Evolutionary conservation across 805 yeast species (phyloP).

Genomic region (Saitoella complicata): DNA sequence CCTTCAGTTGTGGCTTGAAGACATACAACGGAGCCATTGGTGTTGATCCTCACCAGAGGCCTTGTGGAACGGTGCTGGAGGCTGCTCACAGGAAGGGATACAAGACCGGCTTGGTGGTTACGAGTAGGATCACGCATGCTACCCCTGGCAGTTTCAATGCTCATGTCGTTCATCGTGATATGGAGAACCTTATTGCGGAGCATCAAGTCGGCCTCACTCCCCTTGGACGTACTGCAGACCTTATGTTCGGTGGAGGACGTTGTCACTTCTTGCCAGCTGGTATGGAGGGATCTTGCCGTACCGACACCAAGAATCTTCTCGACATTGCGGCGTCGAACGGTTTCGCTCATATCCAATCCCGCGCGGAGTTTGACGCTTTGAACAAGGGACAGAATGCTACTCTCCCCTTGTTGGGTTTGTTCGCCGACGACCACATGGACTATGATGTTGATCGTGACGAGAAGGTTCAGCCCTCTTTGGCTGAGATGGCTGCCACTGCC

Average conservation of each 20-base stretch:
- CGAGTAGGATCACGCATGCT: slow-evolving; percentile 85
- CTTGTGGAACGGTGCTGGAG: slow-evolving; percentile 80
- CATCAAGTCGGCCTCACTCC: slow-evolving; percentile 66
- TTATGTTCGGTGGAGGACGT: slow-evolving; percentile 71
- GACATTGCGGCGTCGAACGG: slow-evolving; percentile 41
- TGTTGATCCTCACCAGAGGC: slow-evolving; percentile 48
- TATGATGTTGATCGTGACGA: slow-evolving; percentile 64
- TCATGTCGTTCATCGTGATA: slow-evolving; percentile 59
- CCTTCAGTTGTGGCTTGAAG: slow-evolving; percentile 71
- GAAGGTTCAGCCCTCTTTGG: slow-evolving; percentile 51
- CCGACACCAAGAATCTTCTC: slow-evolving; percentile 53
- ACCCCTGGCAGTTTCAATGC: slow-evolving; percentile 84
- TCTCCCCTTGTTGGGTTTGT: slow-evolving; percentile 60
- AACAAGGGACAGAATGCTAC: slow-evolving; percentile 43
- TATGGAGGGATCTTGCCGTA: slow-evolving; percentile 44
- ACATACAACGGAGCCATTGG: slow-evolving; percentile 85
- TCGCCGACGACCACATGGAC: slow-evolving; percentile 67
- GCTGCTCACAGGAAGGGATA: slow-evolving; percentile 67
- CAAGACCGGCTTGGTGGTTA: slow-evolving; percentile 77
- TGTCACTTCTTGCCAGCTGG: slow-evolving; percentile 56
- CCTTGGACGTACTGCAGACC: slow-evolving; percentile 63
- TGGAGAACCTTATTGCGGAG: slow-evolving; percentile 73
- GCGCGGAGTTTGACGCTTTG: slow-evolving; percentile 41
- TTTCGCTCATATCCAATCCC: slow-evolving; percentile 20
- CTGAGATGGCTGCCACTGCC: slow-evolving; percentile 65